Base-by-base conservation (phyloP, 192 early-diverging fungal genomes). In the Spizellomyces punctatus region DNA sequence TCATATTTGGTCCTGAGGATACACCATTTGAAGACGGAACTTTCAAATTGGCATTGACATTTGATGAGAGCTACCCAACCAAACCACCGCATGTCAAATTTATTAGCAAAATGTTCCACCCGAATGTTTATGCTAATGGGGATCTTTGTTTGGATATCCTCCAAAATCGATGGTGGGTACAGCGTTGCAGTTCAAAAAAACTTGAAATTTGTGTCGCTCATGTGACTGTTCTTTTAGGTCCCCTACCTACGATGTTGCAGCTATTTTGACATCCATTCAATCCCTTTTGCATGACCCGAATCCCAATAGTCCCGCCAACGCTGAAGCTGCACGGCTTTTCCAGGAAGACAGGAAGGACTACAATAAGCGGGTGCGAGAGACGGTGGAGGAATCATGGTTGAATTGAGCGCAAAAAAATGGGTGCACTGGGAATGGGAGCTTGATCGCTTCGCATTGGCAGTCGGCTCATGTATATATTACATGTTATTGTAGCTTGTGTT, bases 61-160 rank as follows among this genome's bases (percentile, higher is more conserved):
- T 99, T 82, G 97, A 99, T 75, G 97, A 99, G 78, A 89, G 90
- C 45, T 99, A 99, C 75, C 96, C 97, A 7, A 99, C 95, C 76
- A 98, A 97, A 76, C 95, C 97, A 67, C 97, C 97, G 59, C 86
- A 88, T 59, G 97, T 99, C 12, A 90, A 90, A 68, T 99, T 99
- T 77, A 89, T 95, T 10, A 90, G 91, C 43, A 90, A 88, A 65
- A 99, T 99, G 93, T 99, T 98, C 78, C 97, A 99, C 75, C 96
- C 96, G 0, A 99, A 99, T 69, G 96, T 83, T 22, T 98, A 97
- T 76, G 94, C 93, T 50, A 97, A 93, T 76, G 97, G 97, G 8
- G 96, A 99, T 75, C 80, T 99, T 60, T 99, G 97, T 77, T 78
- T 99, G 75, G 97, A 99, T 79, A 99, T 99, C 75, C 77, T 98